Percentiles rank a stretch among this genome's conserved stretches.
Conservation (phyloP, 2,329 filamentous ascomycete genomes). For the Aspergillus sp. region DNA sequence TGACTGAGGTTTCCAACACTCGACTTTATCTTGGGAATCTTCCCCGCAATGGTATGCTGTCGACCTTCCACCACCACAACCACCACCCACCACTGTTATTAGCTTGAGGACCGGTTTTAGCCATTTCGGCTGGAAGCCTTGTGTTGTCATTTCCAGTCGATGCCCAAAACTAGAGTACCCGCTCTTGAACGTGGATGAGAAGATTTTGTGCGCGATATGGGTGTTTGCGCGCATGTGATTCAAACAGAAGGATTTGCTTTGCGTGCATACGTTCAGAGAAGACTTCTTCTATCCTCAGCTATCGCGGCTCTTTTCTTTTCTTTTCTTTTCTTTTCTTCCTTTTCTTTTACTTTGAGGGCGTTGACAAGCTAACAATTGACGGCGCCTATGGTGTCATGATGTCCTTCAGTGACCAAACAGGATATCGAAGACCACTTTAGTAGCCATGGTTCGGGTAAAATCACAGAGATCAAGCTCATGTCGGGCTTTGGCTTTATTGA, state of each 20-base stretch:
- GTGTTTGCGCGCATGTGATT: not conserved
- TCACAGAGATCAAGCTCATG: constrained; percentile 99
- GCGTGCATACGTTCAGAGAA: no score
- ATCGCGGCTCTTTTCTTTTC: constrained; percentile 1
- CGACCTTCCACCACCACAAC: constrained; percentile 19
- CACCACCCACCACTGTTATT: constrained; percentile 7
- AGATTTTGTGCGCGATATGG: no score
- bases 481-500: constrained; percentile 99
- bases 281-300: no score
- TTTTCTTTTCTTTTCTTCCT: constrained; percentile 3
- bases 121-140: not conserved
- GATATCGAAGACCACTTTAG: constrained; percentile 95
- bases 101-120: not conserved
- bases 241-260: not conserved
- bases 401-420: constrained; percentile 86
- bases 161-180: no score
- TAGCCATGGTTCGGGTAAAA: constrained; percentile 91
- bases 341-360: constrained; percentile 13
- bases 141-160: no score
- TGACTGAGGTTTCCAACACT: constrained; percentile 87
- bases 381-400: constrained; percentile 15
- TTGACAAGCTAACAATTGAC: constrained; percentile 24
- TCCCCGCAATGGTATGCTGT: constrained; percentile 76
- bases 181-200: not conserved
- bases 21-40: constrained; percentile 97